Evolutionary conservation across 2,329 filamentous ascomycete genomes (phyloP), one percentile per base, ranked within the genome.

Genomic region (Macrophomina phaseolina): DNA sequence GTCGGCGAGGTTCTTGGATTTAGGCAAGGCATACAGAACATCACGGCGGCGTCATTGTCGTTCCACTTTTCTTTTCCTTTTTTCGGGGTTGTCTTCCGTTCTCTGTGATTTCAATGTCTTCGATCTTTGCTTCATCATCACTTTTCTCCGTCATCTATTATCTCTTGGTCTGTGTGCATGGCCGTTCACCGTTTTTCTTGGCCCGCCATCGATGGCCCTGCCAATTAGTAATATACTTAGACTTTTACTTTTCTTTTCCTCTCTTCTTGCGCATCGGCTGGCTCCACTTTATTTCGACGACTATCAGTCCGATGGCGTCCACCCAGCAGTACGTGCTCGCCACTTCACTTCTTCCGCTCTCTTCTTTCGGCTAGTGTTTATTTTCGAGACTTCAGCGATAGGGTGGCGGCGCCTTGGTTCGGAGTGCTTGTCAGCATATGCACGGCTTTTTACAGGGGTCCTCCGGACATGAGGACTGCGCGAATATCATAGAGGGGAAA

Each of bases 31-130:
- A 60, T 60, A 46, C 55, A 46, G 40, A 32, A 60, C 55, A 60
- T 60, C 30, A 60, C 55, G 55, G 55, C 55, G 55, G 55, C 55
- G 55, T 60, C 55, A 60, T 60, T 60, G 40, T 60, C 55, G 42
- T 46, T 60, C 55, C 40, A 60, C 55, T 46, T 60, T 34, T n/a
- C 14, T 60, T 46, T 18, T 56, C 34, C 14, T 42, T 60, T 32
- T 46, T 4, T 5, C 28, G 11, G 28, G 14, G 11, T 30, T 28
- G 55, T 34, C 38, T 45, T 45, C 28, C 23, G 5, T 42, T 42
- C 55, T 30, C 12, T 14, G 16, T 30, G 11, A 28, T 46, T 60
- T 34, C 16, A 5, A 6, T 23, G 42, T 46, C 55, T 40, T 51
- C 30, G 18, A 18, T 46, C 28, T 14, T 30, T 60, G 40, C 40